phyloP scores from a whole-genome alignment of 371 early-diverging fungal genomes.

The Dichotomocladium elegans region DNA sequence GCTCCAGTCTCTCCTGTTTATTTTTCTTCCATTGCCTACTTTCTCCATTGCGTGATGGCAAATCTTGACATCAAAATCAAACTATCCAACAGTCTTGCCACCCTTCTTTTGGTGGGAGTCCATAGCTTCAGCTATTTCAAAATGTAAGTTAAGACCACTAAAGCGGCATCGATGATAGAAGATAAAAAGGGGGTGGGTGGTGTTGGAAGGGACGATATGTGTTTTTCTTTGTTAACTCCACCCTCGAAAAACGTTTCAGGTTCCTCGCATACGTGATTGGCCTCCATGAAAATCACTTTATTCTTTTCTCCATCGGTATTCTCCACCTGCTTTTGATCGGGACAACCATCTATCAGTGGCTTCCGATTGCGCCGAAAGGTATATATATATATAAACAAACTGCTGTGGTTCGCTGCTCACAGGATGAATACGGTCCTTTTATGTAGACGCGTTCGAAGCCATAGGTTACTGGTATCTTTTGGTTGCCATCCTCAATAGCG shows the following conservation, averaged over 20 bases:
- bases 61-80: conserved; percentile 39
- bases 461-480: conserved; percentile 44
- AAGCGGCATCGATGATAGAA: no score
- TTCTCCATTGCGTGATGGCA: conserved; percentile 19
- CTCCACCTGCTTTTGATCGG: conserved; percentile 38
- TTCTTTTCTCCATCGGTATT: conserved; percentile 25
- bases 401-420: not conserved
- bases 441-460: conserved; percentile 35
- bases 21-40: not conserved
- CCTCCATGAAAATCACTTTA: conserved; percentile 34
- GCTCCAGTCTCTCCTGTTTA: no score
- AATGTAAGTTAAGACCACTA: no score
- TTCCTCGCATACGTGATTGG: conserved; percentile 29
- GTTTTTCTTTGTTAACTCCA: no score
- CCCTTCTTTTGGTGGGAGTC: conserved; percentile 28
- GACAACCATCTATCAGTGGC: conserved; percentile 44
- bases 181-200: not conserved
- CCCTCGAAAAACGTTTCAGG: conserved; percentile 12
- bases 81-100: conserved; percentile 37
- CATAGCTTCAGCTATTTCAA: conserved; percentile 35
- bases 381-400: not conserved
- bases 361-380: conserved; percentile 47
- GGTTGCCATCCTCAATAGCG: conserved; percentile 29
- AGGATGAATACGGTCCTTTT: not conserved
- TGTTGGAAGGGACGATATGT: no score